Base-by-base conservation (phyloP, 352 stramenopile genomes). In the Pythium apleroticum region DNA sequence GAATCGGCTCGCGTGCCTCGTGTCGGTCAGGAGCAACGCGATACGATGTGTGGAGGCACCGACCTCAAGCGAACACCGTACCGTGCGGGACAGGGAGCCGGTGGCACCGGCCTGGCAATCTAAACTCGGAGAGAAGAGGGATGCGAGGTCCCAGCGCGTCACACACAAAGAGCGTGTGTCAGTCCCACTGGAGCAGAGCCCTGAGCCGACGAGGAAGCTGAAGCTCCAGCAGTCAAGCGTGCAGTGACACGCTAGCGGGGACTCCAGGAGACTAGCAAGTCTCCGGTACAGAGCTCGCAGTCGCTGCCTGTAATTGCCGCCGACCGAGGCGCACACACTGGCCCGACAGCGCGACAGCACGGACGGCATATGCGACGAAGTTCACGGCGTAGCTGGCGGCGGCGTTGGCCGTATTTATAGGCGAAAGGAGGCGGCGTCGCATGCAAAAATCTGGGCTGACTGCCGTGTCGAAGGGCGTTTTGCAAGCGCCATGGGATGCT, bases 31-130 rank as follows among this genome's bases (percentile, higher is more conserved):
- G 25, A 68, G 54, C 52, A 33, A 56, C 62, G 60, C 60, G 60
- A 61, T 54, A 60, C 52, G 52, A 67, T 67, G 60, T 67, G 52
- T 61, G 52, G 41, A 67, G 60, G 37, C 60, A 50, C 43, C 43
- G 43, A n/a, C 43, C 2, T 11, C 39, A 50, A 12, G 43, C 48
- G 48, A 35, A 37, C 48, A 17, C 24, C 27, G 24, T 31, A 54
- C 27, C 24, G 48, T 37, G 48, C 19, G 24, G 24, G 48, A 31
- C 24, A 20, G 48, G 5, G 48, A 35, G 48, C 30, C 4, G 25
- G 52, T n/a, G 39, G 33, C 22, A 19, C 25, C 19, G 17, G 12
- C 7, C 12, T 25, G 28, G 30, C 22, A 54, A 54, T 53, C 27
- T 57, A 55, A 56, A 58, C 35, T 46, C 31, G 48, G 35, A 50